Evolutionary conservation across 2,329 filamentous ascomycete genomes (phyloP), one percentile per base, ranked within the genome.

Genomic region (Alternaria infectoria): DNA sequence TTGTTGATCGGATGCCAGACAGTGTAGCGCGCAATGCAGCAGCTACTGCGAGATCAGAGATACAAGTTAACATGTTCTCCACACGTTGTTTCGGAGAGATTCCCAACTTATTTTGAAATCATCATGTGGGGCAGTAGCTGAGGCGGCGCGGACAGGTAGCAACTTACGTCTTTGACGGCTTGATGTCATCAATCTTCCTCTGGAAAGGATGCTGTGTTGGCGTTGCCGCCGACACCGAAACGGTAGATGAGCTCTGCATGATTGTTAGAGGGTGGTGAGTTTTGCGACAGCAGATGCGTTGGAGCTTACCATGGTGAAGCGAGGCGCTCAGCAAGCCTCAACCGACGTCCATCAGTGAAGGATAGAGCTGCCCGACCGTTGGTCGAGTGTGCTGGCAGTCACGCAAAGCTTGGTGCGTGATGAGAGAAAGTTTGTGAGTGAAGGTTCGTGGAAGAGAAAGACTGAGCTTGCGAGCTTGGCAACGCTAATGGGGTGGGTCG

Each of bases 81-180:
- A 92, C 96, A 99, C 87, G 82, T 85, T 82, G 88, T 87, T 92
- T 98, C 93, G 91, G 96, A 99, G 96, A 99, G 96, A 99, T 99
- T 99, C 96, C 96, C 96, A 99, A 89, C 88, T 97, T 96, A 92
- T 72, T 90, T 90, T 84, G 83, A 83, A 86, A 85, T 78, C 88
- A 92, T 96, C 94, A 97, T 97, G 86, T 89, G 64, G 68, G 62
- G 62, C 68, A 65, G 62, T 62, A 44, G 61, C 54, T 49, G 40
- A 21, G 43, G 62, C 47, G 23, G 19, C 25, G 46, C 28, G 23
- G 13, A 58, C 55, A 66, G 50, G 58, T 44, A 23, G 30, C 54
- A 58, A 75, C 90, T 83, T 90, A 97, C 96, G 90, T 93, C 83
- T 98, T 99, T 32, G 92, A 91, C 52, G 93, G 89, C 77, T 93